Conservation (phyloP, 192 early-diverging fungal genomes). For the Dissophora globulifera region DNA sequence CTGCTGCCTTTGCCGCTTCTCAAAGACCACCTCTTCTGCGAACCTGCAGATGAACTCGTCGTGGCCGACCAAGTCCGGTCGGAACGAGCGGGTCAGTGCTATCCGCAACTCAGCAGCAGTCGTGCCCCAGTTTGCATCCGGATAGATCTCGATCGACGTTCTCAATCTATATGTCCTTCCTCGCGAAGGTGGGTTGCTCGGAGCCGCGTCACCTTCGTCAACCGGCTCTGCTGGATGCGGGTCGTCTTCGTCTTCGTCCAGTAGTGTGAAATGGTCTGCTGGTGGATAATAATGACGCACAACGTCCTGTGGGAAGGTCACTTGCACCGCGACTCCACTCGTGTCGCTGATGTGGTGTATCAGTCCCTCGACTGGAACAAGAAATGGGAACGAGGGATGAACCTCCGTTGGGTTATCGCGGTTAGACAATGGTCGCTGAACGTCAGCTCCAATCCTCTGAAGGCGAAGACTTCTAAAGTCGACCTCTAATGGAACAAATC, state of each 20-base stretch:
- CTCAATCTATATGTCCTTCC: constrained; percentile 20
- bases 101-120: constrained; percentile 26
- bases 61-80: constrained; percentile 36
- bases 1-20: constrained; percentile 22
- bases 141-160: constrained; percentile 48
- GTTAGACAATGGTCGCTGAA: constrained; percentile 19
- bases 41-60: constrained; percentile 53
- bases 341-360: constrained; percentile 29
- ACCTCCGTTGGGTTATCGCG: constrained; percentile 36
- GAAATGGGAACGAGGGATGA: constrained; percentile 45
- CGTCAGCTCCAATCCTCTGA: constrained; percentile 25
- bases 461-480: constrained; percentile 13
- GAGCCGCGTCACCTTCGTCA: background rate
- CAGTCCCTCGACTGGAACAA: constrained; percentile 39
- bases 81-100: constrained; percentile 35
- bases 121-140: constrained; percentile 35
- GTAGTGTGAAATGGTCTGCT: constrained; percentile 35
- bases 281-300: constrained; percentile 47
- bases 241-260: background rate
- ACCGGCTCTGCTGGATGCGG: background rate
- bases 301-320: constrained; percentile 31
- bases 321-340: constrained; percentile 27
- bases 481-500: constrained; percentile 37
- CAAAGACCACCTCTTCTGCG: constrained; percentile 34
- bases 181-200: background rate